These are phyloP conservation scores for Colletotrichum gigasporum DNA, from an alignment of 2,329 filamentous ascomycete species.

Conservation along the genomic window DNA sequence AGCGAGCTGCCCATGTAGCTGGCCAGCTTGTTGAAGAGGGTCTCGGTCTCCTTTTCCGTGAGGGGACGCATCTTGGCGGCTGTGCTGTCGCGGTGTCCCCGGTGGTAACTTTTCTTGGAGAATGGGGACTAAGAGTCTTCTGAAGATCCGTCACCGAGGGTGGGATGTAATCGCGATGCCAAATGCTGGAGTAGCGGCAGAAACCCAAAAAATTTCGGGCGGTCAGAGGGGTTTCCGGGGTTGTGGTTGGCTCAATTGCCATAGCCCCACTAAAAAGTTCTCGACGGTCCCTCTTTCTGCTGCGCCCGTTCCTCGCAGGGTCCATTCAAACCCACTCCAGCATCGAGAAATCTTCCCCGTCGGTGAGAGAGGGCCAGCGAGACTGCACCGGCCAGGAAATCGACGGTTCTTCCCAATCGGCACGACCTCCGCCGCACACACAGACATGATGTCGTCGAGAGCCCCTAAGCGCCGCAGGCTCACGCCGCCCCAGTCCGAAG, in stretches of 20 bases:
- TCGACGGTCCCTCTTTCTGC: conserved; percentile 28
- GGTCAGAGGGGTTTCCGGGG: conserved; percentile 31
- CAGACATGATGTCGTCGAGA: conserved; percentile 56
- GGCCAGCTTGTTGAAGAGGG: conserved; percentile 90
- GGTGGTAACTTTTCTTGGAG: neutral
- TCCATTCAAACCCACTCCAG: conserved; percentile 7
- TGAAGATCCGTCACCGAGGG: neutral
- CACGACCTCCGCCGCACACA: conserved; percentile 7
- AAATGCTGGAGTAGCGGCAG: conserved; percentile 34
- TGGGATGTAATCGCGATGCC: conserved; percentile 23
- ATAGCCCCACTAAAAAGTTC: conserved; percentile 5
- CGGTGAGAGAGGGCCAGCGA: neutral
- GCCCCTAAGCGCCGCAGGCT: conserved; percentile 68
- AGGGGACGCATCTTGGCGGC: conserved; percentile 76
- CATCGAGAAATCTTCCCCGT: conserved; percentile 25
- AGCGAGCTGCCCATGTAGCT: conserved; percentile 91
- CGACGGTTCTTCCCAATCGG: neutral
- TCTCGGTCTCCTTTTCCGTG: conserved; percentile 81
- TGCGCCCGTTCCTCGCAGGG: conserved; percentile 15
- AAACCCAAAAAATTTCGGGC: conserved; percentile 40
- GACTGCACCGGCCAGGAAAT: neutral
- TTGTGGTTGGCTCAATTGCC: conserved; percentile 36
- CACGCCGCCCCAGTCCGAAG: conserved; percentile 60
- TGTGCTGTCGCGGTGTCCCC: neutral
- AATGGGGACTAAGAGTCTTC: neutral